Conservation (phyloP, 2,329 filamentous ascomycete genomes). For the Monilinia polystroma region DNA sequence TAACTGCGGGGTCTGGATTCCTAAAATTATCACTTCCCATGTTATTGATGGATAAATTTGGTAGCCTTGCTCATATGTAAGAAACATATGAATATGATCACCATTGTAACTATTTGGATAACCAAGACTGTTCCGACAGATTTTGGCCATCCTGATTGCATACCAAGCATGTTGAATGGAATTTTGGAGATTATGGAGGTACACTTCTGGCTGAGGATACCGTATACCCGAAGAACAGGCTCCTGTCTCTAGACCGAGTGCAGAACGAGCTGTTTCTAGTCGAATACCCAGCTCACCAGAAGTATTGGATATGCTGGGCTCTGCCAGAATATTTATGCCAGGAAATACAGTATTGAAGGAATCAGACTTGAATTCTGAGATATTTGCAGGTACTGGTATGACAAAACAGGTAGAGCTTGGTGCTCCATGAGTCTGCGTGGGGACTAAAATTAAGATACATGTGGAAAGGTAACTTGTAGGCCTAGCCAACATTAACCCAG, state of each 20-base stretch:
- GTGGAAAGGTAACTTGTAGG: not conserved
- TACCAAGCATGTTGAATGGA: not conserved
- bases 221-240: not conserved
- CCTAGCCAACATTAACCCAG: not conserved
- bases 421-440: not conserved
- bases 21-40: not conserved
- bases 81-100: not conserved
- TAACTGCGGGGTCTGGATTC: not conserved
- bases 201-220: not conserved
- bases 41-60: not conserved
- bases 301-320: not conserved
- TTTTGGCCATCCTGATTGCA: constrained; percentile 3
- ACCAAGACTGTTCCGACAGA: not conserved
- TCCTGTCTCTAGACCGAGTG: not conserved
- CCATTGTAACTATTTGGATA: constrained; percentile 2
- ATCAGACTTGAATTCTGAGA: not conserved
- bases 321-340: not conserved
- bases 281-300: not conserved
- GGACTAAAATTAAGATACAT: not conserved
- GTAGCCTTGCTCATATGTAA: constrained; percentile 8
- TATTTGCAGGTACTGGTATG: not conserved
- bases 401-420: not conserved
- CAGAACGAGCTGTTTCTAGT: not conserved
- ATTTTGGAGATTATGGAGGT: constrained; percentile 1
- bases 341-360: not conserved